These are phyloP conservation scores for Xylaria sp. DNA, from an alignment of 2,329 filamentous ascomycete genomes.

Conservation along the genomic window DNA sequence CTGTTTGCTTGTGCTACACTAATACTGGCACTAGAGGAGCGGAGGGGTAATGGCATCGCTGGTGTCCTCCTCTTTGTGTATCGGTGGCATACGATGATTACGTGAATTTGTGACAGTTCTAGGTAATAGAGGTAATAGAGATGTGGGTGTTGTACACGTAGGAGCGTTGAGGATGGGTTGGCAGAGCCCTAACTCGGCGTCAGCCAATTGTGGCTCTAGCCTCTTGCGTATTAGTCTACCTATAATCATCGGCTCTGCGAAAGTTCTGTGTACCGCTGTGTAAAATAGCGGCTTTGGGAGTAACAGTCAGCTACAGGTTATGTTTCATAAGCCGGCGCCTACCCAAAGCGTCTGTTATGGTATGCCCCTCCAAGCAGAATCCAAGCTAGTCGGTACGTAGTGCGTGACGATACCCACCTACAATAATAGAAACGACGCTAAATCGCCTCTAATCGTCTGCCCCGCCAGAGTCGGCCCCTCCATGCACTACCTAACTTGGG, in stretches of 20 bases:
- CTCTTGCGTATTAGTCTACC: constrained; percentile 12
- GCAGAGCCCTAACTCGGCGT: constrained; percentile 16
- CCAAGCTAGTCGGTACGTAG: no score
- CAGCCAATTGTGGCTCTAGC: constrained; percentile 6
- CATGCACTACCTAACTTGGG: constrained; percentile 1
- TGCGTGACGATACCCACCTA: neutral
- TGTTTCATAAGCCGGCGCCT: constrained; percentile 25
- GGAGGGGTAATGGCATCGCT: neutral
- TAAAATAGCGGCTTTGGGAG: neutral
- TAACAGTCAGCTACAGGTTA: constrained; percentile 3
- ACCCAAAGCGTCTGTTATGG: constrained; percentile 1
- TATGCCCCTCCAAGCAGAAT: constrained; percentile 12
- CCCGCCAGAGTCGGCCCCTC: constrained; percentile 26
- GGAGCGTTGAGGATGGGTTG: constrained; percentile 15
- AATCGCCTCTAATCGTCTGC: constrained; percentile 1
- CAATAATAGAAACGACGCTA: constrained; percentile 15
- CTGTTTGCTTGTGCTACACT: neutral
- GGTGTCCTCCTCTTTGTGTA: neutral
- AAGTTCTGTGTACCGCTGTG: neutral
- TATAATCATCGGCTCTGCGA: neutral
- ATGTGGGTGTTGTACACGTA: constrained; percentile 26
- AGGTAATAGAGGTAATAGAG: neutral
- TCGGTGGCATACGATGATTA: constrained; percentile 13
- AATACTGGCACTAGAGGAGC: neutral
- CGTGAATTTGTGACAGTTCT: constrained; percentile 17